Percentiles rank a stretch among this genome's conserved stretches.
These are phyloP conservation scores for Sherardia arvensis DNA, from an alignment of 257 asterid genomes.

Conservation along the genomic window DNA sequence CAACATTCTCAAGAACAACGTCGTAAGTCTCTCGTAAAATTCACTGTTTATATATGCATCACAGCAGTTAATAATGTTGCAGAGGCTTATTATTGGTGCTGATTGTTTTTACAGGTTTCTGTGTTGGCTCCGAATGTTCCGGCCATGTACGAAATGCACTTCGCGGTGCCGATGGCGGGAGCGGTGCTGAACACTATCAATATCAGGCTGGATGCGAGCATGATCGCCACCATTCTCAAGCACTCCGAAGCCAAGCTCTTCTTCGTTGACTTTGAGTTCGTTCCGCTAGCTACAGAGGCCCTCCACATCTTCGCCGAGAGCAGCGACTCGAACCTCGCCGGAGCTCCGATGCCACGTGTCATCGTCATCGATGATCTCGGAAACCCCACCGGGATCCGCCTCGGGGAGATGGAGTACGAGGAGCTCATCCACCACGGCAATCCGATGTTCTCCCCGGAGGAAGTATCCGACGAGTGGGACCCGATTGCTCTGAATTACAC, in stretches of 20 bases:
- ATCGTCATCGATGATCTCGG: conserved; percentile 58
- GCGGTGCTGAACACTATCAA: conserved; percentile 73
- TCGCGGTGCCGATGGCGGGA: conserved; percentile 97
- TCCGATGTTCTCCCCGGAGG: conserved; percentile 26
- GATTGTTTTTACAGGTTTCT: conserved; percentile 46
- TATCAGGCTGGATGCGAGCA: conserved; percentile 59
- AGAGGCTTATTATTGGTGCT: not conserved
- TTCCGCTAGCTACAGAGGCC: conserved; percentile 46
- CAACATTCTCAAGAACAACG: conserved; percentile 45
- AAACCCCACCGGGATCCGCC: conserved; percentile 40
- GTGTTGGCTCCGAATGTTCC: conserved; percentile 89
- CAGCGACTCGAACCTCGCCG: conserved; percentile 4
- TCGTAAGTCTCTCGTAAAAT: conserved; percentile 49
- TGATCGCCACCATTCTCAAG: conserved; percentile 48
- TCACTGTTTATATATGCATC: too few relatives aligned
- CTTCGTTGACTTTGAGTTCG: conserved; percentile 50
- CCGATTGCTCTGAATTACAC: conserved; percentile 77
- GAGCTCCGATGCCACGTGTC: conserved; percentile 32
- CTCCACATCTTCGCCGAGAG: conserved; percentile 26
- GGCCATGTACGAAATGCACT: conserved; percentile 81
- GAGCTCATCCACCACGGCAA: conserved; percentile 32
- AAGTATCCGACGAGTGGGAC: conserved; percentile 60
- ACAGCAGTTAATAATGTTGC: too few relatives aligned
- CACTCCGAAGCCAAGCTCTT: conserved; percentile 66
- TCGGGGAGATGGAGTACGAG: conserved; percentile 64